Evolutionary conservation across 768 basidiomycete genomes (phyloP), one percentile per base, ranked within the genome.

Genomic region (Suillus subaureus): DNA sequence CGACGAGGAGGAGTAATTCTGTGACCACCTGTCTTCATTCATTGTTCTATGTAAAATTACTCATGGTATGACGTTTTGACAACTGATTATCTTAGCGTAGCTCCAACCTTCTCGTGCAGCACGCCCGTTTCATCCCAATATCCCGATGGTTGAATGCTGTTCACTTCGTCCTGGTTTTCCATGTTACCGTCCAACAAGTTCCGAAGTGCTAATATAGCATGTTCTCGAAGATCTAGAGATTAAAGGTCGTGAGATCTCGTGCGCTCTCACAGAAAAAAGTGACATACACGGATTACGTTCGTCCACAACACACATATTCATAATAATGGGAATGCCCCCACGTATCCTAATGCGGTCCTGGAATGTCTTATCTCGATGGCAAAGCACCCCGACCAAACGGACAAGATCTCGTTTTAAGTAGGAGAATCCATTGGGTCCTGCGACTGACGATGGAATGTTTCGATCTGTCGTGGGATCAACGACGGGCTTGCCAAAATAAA

Each of bases 261-360:
- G 40, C 39, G 45, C 39, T 26, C 16, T 61, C 28, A 40, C 35
- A 21, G 11, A 35, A 37, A 31, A 18, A 55, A n/a, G 37, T 37
- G 8, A 87, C 95, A 78, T 75, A 97, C 96, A 96, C 45, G 96
- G 96, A 77, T 96, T 97, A 64, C 90, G 80, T 70, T 96, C 95
- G 74, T 98, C 96, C 33, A 94, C 81, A 21, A 93, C 92, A 75
- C 94, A 96, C 78, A 96, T 82, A 72, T 91, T 92, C 86, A 97
- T 88, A 21, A 97, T 83, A 55, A 94, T 85, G 61, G 89, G 84
- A 66, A 97, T 87, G 55, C 95, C 95, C 28, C 86, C 90, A 68
- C 83, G 87, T 42, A 76, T 76, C 58, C 95, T 84, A 47, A 89
- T 83, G 11, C 87, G 84, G 75, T 97, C 92, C 73, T 96, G 95